These are phyloP conservation scores for Phanerochaete sordida DNA, from an alignment of 768 basidiomycete genomes.

Conservation along the genomic window DNA sequence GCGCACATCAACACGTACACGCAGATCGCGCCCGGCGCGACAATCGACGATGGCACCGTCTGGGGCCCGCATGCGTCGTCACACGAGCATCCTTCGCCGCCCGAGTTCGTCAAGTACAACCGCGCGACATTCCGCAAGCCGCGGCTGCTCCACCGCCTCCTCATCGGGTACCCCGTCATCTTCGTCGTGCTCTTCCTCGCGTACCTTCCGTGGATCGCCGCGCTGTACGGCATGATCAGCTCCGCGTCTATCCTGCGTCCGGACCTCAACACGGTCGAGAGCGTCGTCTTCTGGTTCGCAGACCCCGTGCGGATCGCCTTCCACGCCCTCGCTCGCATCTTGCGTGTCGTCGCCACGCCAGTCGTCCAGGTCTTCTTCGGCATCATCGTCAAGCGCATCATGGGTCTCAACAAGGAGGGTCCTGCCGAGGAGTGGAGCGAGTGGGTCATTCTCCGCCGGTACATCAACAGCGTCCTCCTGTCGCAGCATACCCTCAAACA, in stretches of 20 bases:
- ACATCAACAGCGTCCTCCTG: conserved; percentile 35
- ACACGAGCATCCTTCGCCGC: conserved; percentile 34
- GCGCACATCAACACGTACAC: conserved; percentile 42
- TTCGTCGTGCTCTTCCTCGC: conserved; percentile 30
- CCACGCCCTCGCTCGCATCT: conserved; percentile 37
- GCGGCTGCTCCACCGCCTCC: conserved; percentile 27
- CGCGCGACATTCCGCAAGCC: conserved; percentile 33
- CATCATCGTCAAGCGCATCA: conserved; percentile 37
- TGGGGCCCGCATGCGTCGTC: conserved; percentile 46
- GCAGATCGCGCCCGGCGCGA: conserved; percentile 38
- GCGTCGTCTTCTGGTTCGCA: conserved; percentile 43
- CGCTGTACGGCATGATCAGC: conserved; percentile 36
- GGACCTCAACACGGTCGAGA: conserved; percentile 33
- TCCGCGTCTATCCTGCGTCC: conserved; percentile 25
- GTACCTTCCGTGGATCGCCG: conserved; percentile 40
- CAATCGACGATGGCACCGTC: conserved; percentile 32
- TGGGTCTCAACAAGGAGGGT: conserved; percentile 36
- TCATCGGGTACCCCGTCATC: conserved; percentile 41
- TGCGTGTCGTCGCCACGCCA: conserved; percentile 34
- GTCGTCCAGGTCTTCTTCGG: conserved; percentile 36
- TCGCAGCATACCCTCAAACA: conserved; percentile 33
- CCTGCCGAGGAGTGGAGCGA: conserved; percentile 26
- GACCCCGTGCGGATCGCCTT: conserved; percentile 36
- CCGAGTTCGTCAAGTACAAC: conserved; percentile 37
- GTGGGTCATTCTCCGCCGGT: conserved; percentile 31